These are phyloP conservation scores for Malassezia brasiliensis DNA, from an alignment of 1,284 basidiomycete genomes.

Conservation along the genomic window DNA sequence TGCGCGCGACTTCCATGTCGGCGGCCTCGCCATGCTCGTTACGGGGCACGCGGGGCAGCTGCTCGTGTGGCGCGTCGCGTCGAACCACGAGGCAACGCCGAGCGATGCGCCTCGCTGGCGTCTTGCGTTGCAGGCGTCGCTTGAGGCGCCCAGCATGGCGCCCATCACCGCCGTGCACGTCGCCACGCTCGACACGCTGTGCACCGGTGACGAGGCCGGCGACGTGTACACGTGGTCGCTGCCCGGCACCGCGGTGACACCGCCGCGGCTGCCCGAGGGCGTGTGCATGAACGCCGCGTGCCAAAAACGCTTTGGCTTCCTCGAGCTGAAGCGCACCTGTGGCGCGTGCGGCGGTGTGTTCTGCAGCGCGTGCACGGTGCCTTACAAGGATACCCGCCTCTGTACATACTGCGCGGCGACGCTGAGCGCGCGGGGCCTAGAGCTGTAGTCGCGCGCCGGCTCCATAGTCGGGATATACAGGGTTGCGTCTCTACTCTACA, in stretches of 20 bases:
- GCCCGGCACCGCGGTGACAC: conserved; percentile 19
- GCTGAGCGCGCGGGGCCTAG: background rate
- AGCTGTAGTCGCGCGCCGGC: background rate
- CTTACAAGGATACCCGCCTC: background rate
- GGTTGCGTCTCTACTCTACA: too few relatives aligned
- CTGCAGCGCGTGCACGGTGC: conserved; percentile 22
- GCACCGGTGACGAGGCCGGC: conserved; percentile 37
- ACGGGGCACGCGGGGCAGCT: conserved; percentile 43
- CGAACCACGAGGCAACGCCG: conserved; percentile 19
- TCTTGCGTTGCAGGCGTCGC: conserved; percentile 2
- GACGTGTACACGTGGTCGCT: conserved; percentile 38
- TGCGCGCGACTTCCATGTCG: conserved; percentile 57
- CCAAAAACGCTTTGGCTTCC: conserved; percentile 27
- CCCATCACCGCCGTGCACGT: conserved; percentile 21
- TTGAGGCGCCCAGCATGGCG: conserved; percentile 5
- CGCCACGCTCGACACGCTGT: conserved; percentile 19
- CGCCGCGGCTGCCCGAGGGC: background rate
- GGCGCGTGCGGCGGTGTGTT: conserved; percentile 32
- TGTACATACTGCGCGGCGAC: conserved; percentile 3
- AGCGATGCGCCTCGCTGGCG: conserved; percentile 14
- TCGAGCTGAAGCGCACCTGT: conserved; percentile 29
- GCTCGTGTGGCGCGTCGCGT: conserved; percentile 35
- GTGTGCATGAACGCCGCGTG: conserved; percentile 20
- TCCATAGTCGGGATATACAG: too few relatives aligned
- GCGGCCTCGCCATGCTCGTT: conserved; percentile 30